These are phyloP conservation scores for Hypoxylon fragiforme DNA, from an alignment of 495 filamentous ascomycete species.

Conservation along the genomic window DNA sequence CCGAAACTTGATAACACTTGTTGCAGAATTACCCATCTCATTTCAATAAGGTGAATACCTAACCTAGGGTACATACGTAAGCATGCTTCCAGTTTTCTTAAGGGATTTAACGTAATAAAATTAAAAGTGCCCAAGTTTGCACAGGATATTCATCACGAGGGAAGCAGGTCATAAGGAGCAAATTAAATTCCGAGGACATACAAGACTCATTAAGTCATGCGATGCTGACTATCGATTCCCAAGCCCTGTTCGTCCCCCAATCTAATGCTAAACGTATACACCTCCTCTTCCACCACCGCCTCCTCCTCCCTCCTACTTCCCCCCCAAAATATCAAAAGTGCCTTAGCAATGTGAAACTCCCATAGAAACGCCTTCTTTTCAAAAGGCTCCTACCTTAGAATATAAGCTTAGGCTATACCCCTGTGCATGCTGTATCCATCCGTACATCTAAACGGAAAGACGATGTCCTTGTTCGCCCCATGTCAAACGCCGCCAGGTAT, in stretches of 20 bases:
- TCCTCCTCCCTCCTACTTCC: no score
- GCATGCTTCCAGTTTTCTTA: no score
- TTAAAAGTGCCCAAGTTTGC: background rate
- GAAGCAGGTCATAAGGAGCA: background rate
- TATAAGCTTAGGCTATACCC: conserved; percentile 12
- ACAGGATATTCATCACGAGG: background rate
- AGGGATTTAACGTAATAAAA: no score
- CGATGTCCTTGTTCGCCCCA: conserved; percentile 8
- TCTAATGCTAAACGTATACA: conserved; percentile 26
- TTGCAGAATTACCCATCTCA: no score
- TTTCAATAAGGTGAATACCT: no score
- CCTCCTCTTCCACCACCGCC: no score
- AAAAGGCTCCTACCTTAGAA: background rate
- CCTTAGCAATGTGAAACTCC: conserved; percentile 8
- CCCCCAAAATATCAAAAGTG: conserved; percentile 2
- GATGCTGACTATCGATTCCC: conserved; percentile 13
- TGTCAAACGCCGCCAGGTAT: conserved; percentile 28
- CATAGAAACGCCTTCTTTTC: background rate
- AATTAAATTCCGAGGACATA: conserved; percentile 1
- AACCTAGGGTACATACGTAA: no score
- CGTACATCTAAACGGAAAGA: conserved; percentile 13
- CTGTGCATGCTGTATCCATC: conserved; percentile 18
- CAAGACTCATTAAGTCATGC: background rate
- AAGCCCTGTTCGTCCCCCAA: background rate
- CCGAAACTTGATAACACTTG: no score